Conservation (phyloP, 306 rosid species). For the Castanea mollissima region DNA sequence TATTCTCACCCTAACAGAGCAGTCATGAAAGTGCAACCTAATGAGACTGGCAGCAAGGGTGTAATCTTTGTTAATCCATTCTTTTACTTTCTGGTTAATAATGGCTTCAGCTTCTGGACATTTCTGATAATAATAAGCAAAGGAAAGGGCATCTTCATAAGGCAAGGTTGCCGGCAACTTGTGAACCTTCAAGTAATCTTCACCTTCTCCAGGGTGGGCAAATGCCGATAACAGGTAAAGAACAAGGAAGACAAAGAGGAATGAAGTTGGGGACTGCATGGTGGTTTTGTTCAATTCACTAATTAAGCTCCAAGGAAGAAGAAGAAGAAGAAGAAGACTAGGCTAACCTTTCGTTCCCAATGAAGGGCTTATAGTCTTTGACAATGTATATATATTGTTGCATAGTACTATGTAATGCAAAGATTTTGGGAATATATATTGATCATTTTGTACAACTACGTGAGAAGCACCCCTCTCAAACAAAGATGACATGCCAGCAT, state of each 20-base stretch:
- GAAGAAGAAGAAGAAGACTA: not conserved
- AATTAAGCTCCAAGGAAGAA: not conserved
- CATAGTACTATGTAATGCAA: not conserved
- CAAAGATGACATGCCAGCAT: constrained; percentile 35
- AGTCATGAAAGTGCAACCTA: constrained; percentile 88
- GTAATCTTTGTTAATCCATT: constrained; percentile 55
- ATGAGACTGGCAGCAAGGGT: constrained; percentile 64
- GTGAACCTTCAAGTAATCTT: constrained; percentile 7
- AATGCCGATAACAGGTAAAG: constrained; percentile 31
- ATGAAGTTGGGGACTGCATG: constrained; percentile 24
- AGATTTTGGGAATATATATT: not conserved
- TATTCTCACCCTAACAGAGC: constrained; percentile 58
- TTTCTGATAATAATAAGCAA: constrained; percentile 44
- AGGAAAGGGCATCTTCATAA: constrained; percentile 48
- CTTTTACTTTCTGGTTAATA: constrained; percentile 41
- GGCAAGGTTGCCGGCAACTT: constrained; percentile 17
- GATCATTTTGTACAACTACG: constrained; percentile 19
- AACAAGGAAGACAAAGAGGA: constrained; percentile 27
- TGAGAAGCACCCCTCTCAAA: constrained; percentile 27
- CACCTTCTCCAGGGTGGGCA: constrained; percentile 7
- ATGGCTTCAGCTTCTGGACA: constrained; percentile 69
- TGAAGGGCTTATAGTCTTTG: too few species aligned
- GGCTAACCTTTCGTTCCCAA: not conserved
- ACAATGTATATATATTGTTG: not conserved
- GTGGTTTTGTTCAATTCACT: not conserved